Base-by-base conservation (phyloP, 495 filamentous ascomycete species). In the Diplogelasinospora grovesii region DNA sequence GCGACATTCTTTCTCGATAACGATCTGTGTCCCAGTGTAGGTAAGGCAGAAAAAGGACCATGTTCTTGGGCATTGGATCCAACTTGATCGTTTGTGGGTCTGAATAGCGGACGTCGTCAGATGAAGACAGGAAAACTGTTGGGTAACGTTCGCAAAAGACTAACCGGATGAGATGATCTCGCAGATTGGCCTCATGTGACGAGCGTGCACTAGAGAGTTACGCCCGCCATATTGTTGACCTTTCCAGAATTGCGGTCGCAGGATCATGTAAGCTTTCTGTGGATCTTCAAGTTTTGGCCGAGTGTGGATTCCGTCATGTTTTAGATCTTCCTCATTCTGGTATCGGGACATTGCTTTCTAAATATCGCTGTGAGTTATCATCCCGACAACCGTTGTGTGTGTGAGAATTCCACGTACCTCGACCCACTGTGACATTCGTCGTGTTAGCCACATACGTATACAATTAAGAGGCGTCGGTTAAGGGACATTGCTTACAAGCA, bases 11-110 rank as follows among this genome's bases (percentile, higher is more conserved):
- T 38, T 41, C 66, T 47, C 63, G 52, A 38, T 61, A 71, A 19
- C 61, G 49, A 34, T 61, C 64, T 22, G 77, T 81, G 24, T 85
- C 81, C 53, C 80, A 85, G 48, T 83, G 78, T 3, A 85, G 59
- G 43, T 82, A 85, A 1, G 80, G 80, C 78, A 83, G 63, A 31
- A 66, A 69, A 0, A 68, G 50, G 1, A 61, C 63, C 22, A 69
- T 49, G 8, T 67, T 67, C 15, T 50, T 56, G 0, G 57, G 56
- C 6, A 51, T 46, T 9, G 38, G 7, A 2, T 61, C 57, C 3
- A 54, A 43, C 11, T 43, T 8, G 10, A 22, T 39, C 0, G 7
- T 21, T 4, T 53, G 34, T 6, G 34, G 25, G 16, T 52, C 45
- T 14, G 16, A 10, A 2, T 25, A 26, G 14, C 39, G 32, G 14